Evolutionary conservation across 768 basidiomycete species (phyloP), one percentile per base, ranked within the genome.

Genomic region (Galerina marginata): DNA sequence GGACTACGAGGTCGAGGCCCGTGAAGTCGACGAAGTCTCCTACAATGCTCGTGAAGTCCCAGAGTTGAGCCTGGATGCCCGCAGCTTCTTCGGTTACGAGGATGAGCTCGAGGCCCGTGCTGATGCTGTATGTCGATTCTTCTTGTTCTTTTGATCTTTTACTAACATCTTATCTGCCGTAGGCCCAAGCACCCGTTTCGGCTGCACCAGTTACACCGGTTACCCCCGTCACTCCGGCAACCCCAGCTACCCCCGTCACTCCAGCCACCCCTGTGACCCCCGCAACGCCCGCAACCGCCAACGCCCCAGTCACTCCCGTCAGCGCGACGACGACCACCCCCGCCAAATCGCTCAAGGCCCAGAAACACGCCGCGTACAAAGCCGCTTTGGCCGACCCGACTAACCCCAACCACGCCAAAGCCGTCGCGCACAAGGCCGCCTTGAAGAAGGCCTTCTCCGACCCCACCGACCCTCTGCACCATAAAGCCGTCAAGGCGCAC

Each of bases 11-110:
- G 25, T 66, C 39, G 61, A 63, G 16, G 59, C 61, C 6, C 58
- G 65, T 36, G 65, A 67, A 25, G 44, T 67, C 54, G 54, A 62
- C n/a, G 63, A 60, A 25, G 52, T 62, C 25, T 36, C 60, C 23
- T 48, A 67, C 16, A 62, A 63, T 25, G 64, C 66, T 56, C 65
- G 66, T 50, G 61, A 64, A 49, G 56, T 62, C 38, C 56, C 48
- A n/a, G 53, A 60, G 2, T 44, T 60, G 44, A 51, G 60, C 4
- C 42, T 67, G 43, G 63, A 64, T 50, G 61, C 61, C 25, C 66
- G 66, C 42, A 63, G 65, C 43, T 58, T 62, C 62, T 54, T 60
- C 26, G 60, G 55, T 25, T 59, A 52, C 5, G 59, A 58, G 3
- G 67, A 66, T 25, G 63, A 59, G 26, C 42, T 63, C n/a, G 62